Evolutionary conservation across 192 early-diverging fungal genomes (phyloP).

Genomic region (Coemansia sp.): DNA sequence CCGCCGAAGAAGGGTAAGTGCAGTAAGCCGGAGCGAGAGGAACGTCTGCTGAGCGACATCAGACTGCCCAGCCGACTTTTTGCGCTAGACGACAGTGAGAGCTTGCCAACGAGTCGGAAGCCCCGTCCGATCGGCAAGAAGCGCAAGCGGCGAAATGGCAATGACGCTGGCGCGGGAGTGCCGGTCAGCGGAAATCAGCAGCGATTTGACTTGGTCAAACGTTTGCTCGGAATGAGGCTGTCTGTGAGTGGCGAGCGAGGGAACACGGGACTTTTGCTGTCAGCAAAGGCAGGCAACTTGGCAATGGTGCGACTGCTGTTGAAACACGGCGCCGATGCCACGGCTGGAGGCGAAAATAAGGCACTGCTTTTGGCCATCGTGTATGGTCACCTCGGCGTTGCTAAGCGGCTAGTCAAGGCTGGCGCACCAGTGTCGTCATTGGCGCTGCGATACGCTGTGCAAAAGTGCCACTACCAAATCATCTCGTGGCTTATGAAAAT

Average conservation of each 20-base stretch:
- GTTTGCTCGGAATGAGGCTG: constrained; percentile 23
- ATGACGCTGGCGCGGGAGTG: background rate
- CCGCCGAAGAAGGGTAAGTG: background rate
- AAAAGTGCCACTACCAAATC: constrained; percentile 28
- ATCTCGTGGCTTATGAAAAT: constrained; percentile 38
- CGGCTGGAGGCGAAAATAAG: constrained; percentile 36
- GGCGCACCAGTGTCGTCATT: constrained; percentile 39
- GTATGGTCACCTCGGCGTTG: constrained; percentile 37
- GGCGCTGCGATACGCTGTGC: constrained; percentile 48
- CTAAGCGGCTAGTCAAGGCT: constrained; percentile 38
- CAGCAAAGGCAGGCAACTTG: constrained; percentile 40
- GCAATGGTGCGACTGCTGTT: constrained; percentile 37
- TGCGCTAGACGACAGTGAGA: constrained; percentile 2
- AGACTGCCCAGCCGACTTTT: constrained; percentile 35
- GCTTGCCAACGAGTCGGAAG: constrained; percentile 16
- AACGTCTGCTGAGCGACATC: constrained; percentile 8
- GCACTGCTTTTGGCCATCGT: constrained; percentile 47
- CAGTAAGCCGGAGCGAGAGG: background rate
- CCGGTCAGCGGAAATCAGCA: constrained; percentile 18
- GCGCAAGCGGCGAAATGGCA: constrained; percentile 7
- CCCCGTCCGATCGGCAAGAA: constrained; percentile 6
- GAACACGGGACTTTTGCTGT: constrained; percentile 31
- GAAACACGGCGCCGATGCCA: constrained; percentile 33
- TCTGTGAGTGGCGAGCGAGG: constrained; percentile 26
- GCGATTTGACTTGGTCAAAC: constrained; percentile 33